These are phyloP conservation scores for Apiospora pterosperma DNA, from an alignment of 2,329 filamentous ascomycete species.

Conservation along the genomic window DNA sequence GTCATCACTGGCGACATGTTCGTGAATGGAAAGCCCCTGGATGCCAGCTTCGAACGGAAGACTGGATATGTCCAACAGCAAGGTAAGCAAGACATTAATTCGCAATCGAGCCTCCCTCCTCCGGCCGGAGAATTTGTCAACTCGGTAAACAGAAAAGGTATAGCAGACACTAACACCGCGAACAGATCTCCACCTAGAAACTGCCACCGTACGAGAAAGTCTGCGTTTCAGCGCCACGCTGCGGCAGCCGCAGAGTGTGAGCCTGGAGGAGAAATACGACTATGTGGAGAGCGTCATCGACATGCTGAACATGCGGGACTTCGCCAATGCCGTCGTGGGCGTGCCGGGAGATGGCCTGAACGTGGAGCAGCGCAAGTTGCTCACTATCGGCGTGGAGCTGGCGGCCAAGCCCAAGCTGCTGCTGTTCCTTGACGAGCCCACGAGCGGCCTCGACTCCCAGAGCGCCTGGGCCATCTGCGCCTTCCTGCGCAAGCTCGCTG, in stretches of 20 bases:
- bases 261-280: constrained; percentile 58
- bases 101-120: no score
- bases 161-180: neutral
- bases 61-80: constrained; percentile 69
- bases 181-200: constrained; percentile 59
- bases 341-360: constrained; percentile 60
- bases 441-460: constrained; percentile 69
- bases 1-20: constrained; percentile 68
- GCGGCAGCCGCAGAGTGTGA: constrained; percentile 56
- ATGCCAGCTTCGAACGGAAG: constrained; percentile 64
- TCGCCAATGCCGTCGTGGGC: constrained; percentile 67
- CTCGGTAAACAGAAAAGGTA: no score
- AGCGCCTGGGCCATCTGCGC: constrained; percentile 70
- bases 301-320: constrained; percentile 63
- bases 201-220: constrained; percentile 64
- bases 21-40: constrained; percentile 60
- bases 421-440: constrained; percentile 73
- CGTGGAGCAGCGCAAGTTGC: constrained; percentile 43
- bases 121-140: no score
- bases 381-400: constrained; percentile 73
- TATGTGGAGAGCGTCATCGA: constrained; percentile 69
- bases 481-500: constrained; percentile 61
- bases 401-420: constrained; percentile 68
- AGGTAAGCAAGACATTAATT: no score
- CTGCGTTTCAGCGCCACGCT: constrained; percentile 62